Evolutionary conservation across 768 basidiomycete species (phyloP).

Genomic region (Podaxis carcinomalis): DNA sequence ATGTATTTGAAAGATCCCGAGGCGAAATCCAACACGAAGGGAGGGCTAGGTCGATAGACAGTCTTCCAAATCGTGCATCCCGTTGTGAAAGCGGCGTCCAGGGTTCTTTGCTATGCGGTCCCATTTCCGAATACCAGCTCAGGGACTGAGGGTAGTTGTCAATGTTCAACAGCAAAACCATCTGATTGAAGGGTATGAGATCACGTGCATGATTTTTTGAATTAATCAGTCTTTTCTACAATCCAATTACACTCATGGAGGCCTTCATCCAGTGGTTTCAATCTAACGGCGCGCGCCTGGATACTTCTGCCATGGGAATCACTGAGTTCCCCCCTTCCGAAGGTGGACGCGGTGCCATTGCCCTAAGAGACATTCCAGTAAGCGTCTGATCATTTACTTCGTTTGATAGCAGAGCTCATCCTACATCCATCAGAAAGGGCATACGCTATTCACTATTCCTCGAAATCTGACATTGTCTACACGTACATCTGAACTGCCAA

Average conservation of each 20-base stretch:
- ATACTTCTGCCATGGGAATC: slow-evolving; percentile 41
- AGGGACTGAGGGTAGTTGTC: background rate
- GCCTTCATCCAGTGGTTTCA: slow-evolving; percentile 59
- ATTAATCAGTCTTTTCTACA: background rate
- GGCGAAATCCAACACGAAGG: background rate
- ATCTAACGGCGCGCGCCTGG: slow-evolving; percentile 44
- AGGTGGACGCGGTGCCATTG: slow-evolving; percentile 72
- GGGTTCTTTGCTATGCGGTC: background rate
- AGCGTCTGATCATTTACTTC: slow-evolving; percentile 8
- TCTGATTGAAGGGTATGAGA: too few relatives aligned
- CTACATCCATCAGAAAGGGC: slow-evolving; percentile 49
- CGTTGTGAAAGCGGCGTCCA: too few relatives aligned
- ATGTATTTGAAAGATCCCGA: background rate
- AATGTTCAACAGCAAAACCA: background rate
- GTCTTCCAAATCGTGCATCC: background rate
- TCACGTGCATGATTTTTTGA: background rate
- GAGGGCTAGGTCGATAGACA: background rate
- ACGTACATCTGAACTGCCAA: slow-evolving; percentile 65
- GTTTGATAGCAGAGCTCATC: background rate
- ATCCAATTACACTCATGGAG: slow-evolving; percentile 7
- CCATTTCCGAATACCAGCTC: background rate
- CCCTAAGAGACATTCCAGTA: slow-evolving; percentile 71
- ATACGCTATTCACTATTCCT: slow-evolving; percentile 80
- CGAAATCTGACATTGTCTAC: slow-evolving; percentile 73
- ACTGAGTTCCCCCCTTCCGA: slow-evolving; percentile 41